Evolutionary conservation across 305 asterid species (phyloP).

Genomic region (Fraxinus platypoda): DNA sequence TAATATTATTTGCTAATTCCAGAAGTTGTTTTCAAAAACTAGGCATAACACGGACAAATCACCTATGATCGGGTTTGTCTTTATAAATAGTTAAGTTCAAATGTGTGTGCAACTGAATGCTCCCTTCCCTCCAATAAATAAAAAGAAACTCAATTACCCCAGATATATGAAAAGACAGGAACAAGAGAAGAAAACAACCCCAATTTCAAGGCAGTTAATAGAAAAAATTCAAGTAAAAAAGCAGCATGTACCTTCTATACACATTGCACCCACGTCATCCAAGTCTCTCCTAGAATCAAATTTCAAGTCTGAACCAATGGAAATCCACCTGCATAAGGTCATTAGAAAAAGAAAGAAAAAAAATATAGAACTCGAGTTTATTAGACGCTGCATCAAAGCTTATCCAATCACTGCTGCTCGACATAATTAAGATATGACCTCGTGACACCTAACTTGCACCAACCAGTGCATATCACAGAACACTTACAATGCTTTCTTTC

Average conservation of each 20-base stretch:
- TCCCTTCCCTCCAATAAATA: conserved; percentile 6
- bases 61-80: conserved; percentile 3
- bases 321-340: conserved; percentile 79
- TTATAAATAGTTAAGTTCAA: conserved; percentile 11
- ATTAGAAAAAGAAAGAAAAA: conserved; percentile 20
- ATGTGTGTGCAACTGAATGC: neutral
- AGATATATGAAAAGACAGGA: neutral
- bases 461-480: conserved; percentile 16
- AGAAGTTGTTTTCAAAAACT: conserved; percentile 3
- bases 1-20: neutral
- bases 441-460: conserved; percentile 14
- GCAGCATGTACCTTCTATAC: conserved; percentile 64
- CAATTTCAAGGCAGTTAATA: conserved; percentile 8
- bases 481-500: conserved; percentile 87
- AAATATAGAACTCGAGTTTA: conserved; percentile 6
- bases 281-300: conserved; percentile 94
- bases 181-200: neutral
- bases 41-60: neutral
- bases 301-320: conserved; percentile 97
- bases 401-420: conserved; percentile 3
- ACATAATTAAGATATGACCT: conserved; percentile 1
- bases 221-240: conserved; percentile 5
- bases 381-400: conserved; percentile 5
- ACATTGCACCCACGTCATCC: conserved; percentile 86
- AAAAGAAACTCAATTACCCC: neutral